Evolutionary conservation across 1,139 yeast species (phyloP), one percentile per base, ranked within the genome.

Genomic region (Candida mesenterica): DNA sequence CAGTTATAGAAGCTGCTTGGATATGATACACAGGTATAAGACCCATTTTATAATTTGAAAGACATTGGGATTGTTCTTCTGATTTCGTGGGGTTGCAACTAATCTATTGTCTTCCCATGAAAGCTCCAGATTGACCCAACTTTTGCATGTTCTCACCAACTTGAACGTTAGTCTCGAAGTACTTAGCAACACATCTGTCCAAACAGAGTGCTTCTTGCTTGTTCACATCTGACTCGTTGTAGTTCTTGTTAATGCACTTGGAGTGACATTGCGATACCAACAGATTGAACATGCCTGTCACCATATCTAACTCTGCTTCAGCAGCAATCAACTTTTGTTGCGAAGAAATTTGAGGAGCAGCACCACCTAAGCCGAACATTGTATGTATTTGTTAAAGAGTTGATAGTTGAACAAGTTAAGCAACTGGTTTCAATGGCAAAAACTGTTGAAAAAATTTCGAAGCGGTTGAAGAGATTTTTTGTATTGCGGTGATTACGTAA

Each of bases 121-220:
- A 68, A 48, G 64, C 72, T 44, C 75, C 75, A 30, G 68, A 61
- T 55, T 70, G 83, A 34, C 90, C 90, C 62, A 82, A 64, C 55
- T 77, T 74, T 65, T 82, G 89, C 89, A 82, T 82, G 61, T 79
- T 75, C 56, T 90, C 97, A 49, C 97, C 97, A 46, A 94, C 96
- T 68, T 89, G 86, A 48, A 88, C 94, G 62, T 92, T 92, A 49
- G 96, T 89, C 54, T 89, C 97, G 53, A 94, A 94, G 67, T 92
- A 92, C 66, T 92, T 92, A 53, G 95, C 79, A 44, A 92, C 98
- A 70, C 99, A 92, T 73, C 98, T 82, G 68, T 92, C 99, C 50
- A 94, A 75, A 64, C 99, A 92, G 39, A 87, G 73, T 31, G 92
- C 79, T 67, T 92, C 98, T 54, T 75, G 81, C 71, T 87, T 88